Base-by-base conservation (phyloP, 495 filamentous ascomycete genomes). In the Neurospora sp. region DNA sequence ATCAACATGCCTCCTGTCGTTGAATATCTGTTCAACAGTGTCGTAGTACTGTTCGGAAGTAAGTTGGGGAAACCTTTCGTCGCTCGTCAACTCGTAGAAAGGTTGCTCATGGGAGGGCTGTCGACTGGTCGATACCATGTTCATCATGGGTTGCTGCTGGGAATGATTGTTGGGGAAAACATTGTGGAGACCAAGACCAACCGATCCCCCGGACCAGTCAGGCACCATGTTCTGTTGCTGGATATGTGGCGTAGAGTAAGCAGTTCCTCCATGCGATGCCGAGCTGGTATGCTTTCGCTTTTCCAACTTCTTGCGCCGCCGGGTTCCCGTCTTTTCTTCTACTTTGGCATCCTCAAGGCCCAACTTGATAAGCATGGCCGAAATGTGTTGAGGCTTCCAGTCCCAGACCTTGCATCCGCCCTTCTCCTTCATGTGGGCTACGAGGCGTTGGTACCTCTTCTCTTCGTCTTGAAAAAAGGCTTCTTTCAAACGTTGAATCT, bases 31-130 rank as follows among this genome's bases (percentile, higher is more conserved):
- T 60, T 84, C 81, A n/a, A 85, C 71, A 46, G 83, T 78, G 14
- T 84, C 78, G 20, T 84, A 80, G 70, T 84, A 78, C 75, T 85
- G 83, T 72, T 83, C 80, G 12, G 79, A 76, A 0, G 80, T 79
- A 66, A 84, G 77, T 35, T 66, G 54, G 14, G 54, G 54, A 66
- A 66, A 66, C 14, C 16, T 31, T 9, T 77, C 77, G 66, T 79
- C 79, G 71, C 66, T 70, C 40, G 76, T 46, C 70, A 81, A 74
- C 39, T 75, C 72, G 71, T 66, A 66, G 14, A 66, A 18, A 40
- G 14, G 10, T 41, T 69, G 72, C 69, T 46, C 70, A 49, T 54
- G 35, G 14, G 39, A 41, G 38, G 23, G 39, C 12, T 66, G 54
- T 66, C 27, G 54, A 66, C 23, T 37, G 14, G 54, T 9, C 31